Base-by-base conservation (phyloP, 352 stramenopile species). In the Pythium volutum region DNA sequence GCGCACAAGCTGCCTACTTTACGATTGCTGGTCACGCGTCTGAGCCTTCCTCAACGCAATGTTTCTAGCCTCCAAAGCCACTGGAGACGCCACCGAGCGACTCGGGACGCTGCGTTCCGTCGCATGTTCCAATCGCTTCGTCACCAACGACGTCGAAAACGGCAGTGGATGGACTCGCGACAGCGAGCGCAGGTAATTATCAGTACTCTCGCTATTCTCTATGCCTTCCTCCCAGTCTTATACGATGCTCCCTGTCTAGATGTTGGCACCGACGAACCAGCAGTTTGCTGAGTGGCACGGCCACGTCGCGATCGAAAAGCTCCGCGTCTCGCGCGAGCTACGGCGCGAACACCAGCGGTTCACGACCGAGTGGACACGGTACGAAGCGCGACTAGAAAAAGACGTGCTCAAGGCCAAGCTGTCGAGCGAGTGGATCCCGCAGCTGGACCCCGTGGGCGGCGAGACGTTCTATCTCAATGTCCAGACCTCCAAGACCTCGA, bases 401-500 rank as follows among this genome's bases (percentile, higher is more conserved):
- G 74, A 82, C 27, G 71, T 82, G 0, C 39, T 77, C 15, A 71
- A 69, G 38, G 64, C 66, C 5, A 74, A 73, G 27, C 64, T 82
- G 1, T 39, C 63, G 15, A 16, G 55, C 0, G 71, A 79, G 62
- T 82, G 74, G 74, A 82, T 76, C 48, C 74, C 74, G 11, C 74
- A 82, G 52, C 55, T 76, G 27, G 69, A 82, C 14, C 55, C 50
- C 23, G 36, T 74, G 33, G 66, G 62, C 23, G 74, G 74, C 22
- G 67, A 75, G 59, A 66, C 67, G 33, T 82, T 72, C 47, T 82
- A 72, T 31, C 55, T 82, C 3, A 79, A 79, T 38, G 64, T 68
- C 16, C 71, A 77, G 47, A 77, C 69, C 33, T 48, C 57, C 7
- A 75, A 73, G 43, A 64, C 57, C 12, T 53, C 38, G 4, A 70